These are phyloP conservation scores for Aspergillus hancockii DNA, from an alignment of 495 filamentous ascomycete genomes.

Conservation along the genomic window DNA sequence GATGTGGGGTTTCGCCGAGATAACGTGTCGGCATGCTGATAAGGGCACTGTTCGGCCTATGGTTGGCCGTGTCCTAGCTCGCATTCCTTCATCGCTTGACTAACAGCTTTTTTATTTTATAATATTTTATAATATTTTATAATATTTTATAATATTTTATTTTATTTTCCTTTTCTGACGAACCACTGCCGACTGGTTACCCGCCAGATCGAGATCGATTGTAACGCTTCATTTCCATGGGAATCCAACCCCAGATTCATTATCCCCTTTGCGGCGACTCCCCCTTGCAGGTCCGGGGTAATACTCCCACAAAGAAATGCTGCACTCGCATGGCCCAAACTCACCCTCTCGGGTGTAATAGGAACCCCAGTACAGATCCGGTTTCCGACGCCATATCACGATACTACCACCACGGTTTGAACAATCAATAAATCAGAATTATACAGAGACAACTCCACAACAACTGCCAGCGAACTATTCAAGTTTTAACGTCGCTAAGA, in stretches of 20 bases:
- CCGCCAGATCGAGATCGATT: neutral
- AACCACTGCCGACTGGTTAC: neutral
- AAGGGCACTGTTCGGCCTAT: conserved; percentile 18
- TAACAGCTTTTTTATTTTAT: conserved; percentile 20
- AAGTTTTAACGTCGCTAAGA: neutral
- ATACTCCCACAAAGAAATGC: neutral
- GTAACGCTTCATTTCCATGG: neutral
- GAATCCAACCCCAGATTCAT: neutral
- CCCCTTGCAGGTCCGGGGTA: conserved; percentile 1
- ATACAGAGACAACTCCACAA: neutral
- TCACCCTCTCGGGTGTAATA: too few relatives aligned
- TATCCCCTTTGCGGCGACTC: neutral
- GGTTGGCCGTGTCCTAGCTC: conserved; percentile 5
- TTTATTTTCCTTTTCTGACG: conserved; percentile 8
- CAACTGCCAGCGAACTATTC: too few relatives aligned
- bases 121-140: too few relatives aligned
- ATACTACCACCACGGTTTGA: too few relatives aligned
- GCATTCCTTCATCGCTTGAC: conserved; percentile 17
- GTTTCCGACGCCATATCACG: too few relatives aligned
- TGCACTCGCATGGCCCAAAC: neutral
- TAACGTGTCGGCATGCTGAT: conserved; percentile 21
- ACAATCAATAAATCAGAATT: too few relatives aligned
- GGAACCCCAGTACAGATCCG: too few relatives aligned
- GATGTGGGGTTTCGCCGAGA: conserved; percentile 15
- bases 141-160: too few relatives aligned